A percentile compares a stretch with the other conserved stretches of the same genome.
Evolutionary conservation across 495 filamentous ascomycete species (phyloP).

Genomic region (Neurospora sp.): DNA sequence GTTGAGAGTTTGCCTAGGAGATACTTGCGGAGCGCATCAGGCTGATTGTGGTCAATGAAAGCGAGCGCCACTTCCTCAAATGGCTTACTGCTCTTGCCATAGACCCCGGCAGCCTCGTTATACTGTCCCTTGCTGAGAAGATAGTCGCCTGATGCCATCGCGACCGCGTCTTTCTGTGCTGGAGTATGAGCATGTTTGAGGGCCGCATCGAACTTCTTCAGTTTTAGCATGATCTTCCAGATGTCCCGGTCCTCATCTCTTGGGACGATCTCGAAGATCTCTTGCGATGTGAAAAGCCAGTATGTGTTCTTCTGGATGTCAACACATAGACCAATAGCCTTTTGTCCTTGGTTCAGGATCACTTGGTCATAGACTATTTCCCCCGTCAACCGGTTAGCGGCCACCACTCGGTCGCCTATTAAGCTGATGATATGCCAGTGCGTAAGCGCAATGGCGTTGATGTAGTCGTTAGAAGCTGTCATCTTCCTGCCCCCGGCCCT

Average conservation of each 20-base stretch:
- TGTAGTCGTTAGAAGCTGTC: constrained; percentile 49
- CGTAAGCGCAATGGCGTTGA: constrained; percentile 74
- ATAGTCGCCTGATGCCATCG: constrained; percentile 82
- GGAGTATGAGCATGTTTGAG: constrained; percentile 64
- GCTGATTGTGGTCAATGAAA: constrained; percentile 81
- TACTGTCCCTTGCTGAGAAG: constrained; percentile 70
- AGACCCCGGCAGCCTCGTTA: constrained; percentile 76
- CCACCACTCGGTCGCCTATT: constrained; percentile 70
- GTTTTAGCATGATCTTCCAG: constrained; percentile 81
- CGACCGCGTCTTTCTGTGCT: constrained; percentile 76
- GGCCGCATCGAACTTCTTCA: constrained; percentile 79
- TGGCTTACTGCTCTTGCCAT: constrained; percentile 89
- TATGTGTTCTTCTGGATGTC: constrained; percentile 91
- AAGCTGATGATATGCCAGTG: constrained; percentile 90
- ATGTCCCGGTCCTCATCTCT: constrained; percentile 86
- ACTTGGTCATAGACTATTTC: constrained; percentile 75
- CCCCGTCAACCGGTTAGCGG: constrained; percentile 76
- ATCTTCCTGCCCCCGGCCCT: constrained; percentile 48
- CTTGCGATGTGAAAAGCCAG: constrained; percentile 84
- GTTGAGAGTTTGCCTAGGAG: constrained; percentile 72
- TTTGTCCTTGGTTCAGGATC: constrained; percentile 72
- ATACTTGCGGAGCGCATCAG: constrained; percentile 87
- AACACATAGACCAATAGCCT: constrained; percentile 66
- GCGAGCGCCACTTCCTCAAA: constrained; percentile 92
- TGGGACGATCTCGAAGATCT: constrained; percentile 88